Percentiles rank a stretch among this genome's conserved stretches.
phyloP scores from a whole-genome alignment of 257 asterid genomes.

The Solanum chmielewskii region DNA sequence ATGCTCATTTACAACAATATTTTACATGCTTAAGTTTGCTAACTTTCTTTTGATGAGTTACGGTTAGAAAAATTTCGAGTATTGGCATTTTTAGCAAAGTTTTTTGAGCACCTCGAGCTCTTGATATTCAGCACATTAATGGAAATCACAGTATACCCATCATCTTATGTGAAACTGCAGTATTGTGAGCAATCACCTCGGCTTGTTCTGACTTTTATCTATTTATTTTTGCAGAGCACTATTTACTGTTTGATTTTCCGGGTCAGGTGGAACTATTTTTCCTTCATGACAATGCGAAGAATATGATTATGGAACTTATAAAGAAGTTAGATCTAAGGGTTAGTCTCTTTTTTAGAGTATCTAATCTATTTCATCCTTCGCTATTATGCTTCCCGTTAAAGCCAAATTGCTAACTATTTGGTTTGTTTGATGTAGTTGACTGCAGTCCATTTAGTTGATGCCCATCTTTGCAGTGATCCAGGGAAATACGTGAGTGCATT shows the following conservation, averaged over 20 bases:
- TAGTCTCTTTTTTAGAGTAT: slow-evolving; percentile 1
- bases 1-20: background rate
- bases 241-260: slow-evolving; percentile 92
- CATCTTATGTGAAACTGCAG: background rate
- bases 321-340: slow-evolving; percentile 82
- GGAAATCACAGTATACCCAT: background rate
- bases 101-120: background rate
- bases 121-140: background rate
- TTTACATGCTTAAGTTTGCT: background rate
- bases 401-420: background rate
- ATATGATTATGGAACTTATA: slow-evolving; percentile 66
- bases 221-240: slow-evolving; percentile 60
- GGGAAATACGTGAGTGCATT: slow-evolving; percentile 91
- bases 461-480: slow-evolving; percentile 97
- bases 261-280: slow-evolving; percentile 99
- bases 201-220: background rate
- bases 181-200: background rate
- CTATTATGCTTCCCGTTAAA: background rate
- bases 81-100: background rate
- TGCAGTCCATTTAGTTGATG: slow-evolving; percentile 89
- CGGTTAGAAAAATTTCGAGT: background rate
- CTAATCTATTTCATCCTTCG: background rate
- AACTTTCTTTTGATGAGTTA: background rate
- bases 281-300: slow-evolving; percentile 75
- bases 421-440: slow-evolving; percentile 54